Conservation (phyloP, 2,329 filamentous ascomycete species). For the Penicillium sp. region DNA sequence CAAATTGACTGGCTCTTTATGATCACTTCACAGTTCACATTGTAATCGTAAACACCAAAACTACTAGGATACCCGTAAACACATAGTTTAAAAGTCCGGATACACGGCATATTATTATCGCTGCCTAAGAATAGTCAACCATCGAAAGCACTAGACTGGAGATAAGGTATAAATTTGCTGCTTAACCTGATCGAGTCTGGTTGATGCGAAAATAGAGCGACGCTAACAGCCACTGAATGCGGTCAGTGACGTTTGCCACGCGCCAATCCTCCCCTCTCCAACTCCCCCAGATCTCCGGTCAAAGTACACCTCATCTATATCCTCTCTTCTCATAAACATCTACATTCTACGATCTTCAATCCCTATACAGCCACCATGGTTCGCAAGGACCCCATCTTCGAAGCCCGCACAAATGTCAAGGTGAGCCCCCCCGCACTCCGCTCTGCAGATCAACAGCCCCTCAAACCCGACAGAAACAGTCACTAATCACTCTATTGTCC, state of each 20-base stretch:
- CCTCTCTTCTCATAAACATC: neutral
- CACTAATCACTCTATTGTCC: neutral
- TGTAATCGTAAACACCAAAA: neutral
- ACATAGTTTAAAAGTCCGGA: neutral
- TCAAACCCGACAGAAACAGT: neutral
- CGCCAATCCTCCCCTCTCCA: conserved; percentile 6
- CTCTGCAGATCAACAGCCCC: neutral
- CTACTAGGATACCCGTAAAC: neutral
- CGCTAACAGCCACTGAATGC: conserved; percentile 19
- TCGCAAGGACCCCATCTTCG: conserved; percentile 43
- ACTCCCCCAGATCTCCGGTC: neutral
- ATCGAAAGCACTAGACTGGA: neutral
- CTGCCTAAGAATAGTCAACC: neutral
- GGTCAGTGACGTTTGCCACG: conserved; percentile 30
- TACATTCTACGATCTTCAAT: neutral
- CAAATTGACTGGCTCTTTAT: neutral
- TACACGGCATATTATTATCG: neutral
- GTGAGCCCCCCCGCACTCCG: conserved; percentile 20
- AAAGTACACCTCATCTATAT: neutral
- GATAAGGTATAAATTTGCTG: neutral
- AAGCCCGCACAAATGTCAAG: conserved; percentile 45
- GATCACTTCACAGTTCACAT: neutral
- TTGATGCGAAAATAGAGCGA: conserved; percentile 3
- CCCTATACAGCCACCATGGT: conserved; percentile 30
- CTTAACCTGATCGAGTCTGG: neutral